Evolutionary conservation across 352 stramenopile species (phyloP).

Genomic region (Phytophthora fragariae): DNA sequence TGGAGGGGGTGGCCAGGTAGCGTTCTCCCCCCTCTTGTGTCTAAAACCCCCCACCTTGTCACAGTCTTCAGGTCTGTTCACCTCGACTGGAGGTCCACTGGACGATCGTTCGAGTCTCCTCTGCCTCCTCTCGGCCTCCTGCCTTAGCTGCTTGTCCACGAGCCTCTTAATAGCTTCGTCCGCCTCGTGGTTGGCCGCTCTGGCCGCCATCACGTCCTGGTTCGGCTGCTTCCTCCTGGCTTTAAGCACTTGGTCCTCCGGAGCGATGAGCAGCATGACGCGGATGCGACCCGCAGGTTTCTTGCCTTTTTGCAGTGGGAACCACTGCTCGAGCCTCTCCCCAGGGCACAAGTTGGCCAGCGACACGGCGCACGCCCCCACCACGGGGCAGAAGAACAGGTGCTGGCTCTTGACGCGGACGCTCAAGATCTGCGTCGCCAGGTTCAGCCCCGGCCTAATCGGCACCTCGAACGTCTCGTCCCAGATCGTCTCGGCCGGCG

Average conservation of each 20-base stretch:
- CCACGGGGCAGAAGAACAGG: slow-evolving; percentile 60
- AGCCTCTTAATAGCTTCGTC: slow-evolving; percentile 72
- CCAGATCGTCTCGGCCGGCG: slow-evolving; percentile 57
- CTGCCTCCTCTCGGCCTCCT: slow-evolving; percentile 43
- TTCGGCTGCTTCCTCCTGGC: slow-evolving; percentile 37
- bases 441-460: slow-evolving; percentile 31
- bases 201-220: slow-evolving; percentile 52
- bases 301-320: slow-evolving; percentile 56
- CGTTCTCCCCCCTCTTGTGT: slow-evolving; percentile 28
- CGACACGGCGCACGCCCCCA: slow-evolving; percentile 62
- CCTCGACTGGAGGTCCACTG: slow-evolving; percentile 31
- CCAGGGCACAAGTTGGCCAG: slow-evolving; percentile 52
- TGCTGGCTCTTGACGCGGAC: slow-evolving; percentile 77
- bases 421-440: slow-evolving; percentile 57
- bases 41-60: slow-evolving; percentile 23
- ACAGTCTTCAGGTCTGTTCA: slow-evolving; percentile 21
- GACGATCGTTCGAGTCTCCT: slow-evolving; percentile 23
- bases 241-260: slow-evolving; percentile 23
- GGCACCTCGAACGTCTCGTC: slow-evolving; percentile 65
- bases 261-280: slow-evolving; percentile 45
- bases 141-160: slow-evolving; percentile 47
- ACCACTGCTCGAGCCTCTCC: slow-evolving; percentile 62
- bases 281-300: slow-evolving; percentile 61
- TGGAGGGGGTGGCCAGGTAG: slow-evolving; percentile 34
- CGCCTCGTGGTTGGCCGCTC: slow-evolving; percentile 62